Base-by-base conservation (phyloP, 495 filamentous ascomycete genomes). In the Penicillium psychrofluorescens region DNA sequence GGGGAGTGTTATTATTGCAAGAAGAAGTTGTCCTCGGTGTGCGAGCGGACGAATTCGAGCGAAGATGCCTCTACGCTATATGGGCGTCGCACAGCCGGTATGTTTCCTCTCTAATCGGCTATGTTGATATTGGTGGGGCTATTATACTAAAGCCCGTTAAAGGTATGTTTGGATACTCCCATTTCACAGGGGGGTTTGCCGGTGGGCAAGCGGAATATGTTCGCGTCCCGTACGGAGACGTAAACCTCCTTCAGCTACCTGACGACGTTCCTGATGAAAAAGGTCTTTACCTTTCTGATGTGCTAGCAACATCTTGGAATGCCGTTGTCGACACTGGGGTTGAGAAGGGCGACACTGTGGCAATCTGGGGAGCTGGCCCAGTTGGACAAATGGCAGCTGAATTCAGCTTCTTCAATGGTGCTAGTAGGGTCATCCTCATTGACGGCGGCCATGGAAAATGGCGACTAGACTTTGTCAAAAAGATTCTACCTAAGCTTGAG, bases 171-270 rank as follows among this genome's bases (percentile, higher is more conserved):
- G 73, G 73, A 8, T 76, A 76, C 43, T 69, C 63, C n/a, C 73
- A 85, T 49, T 86, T 95, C 55, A 86, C 85, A 0, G 88, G 89
- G 3, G 90, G 90, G 2, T 95, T 90, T 56, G 87, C 90, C 8
- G 90, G 90, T 35, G 88, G 90, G 0, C 89, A 95, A 56, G 85
- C 89, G 8, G 90, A 95, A 61, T 95, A 90, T 46, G 79, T 87
- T 8, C 79, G 90, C 0, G 87, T 94, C 10, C 89, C 90, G 0
- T 77, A 80, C 13, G 90, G 77, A 11, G 85, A 94, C 39, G 78
- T 83, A 46, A 95, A 95, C 51, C 71, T 95, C 12, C 75, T 96
- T 8, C 78, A 80, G 44, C 75, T 94, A 4, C 90, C 90, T 6
- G 81, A 86, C 35, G 75, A 78, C 44, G 84, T 96, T 0, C 86